These are phyloP conservation scores for Podospora australis DNA, from an alignment of 495 filamentous ascomycete species.

Conservation along the genomic window DNA sequence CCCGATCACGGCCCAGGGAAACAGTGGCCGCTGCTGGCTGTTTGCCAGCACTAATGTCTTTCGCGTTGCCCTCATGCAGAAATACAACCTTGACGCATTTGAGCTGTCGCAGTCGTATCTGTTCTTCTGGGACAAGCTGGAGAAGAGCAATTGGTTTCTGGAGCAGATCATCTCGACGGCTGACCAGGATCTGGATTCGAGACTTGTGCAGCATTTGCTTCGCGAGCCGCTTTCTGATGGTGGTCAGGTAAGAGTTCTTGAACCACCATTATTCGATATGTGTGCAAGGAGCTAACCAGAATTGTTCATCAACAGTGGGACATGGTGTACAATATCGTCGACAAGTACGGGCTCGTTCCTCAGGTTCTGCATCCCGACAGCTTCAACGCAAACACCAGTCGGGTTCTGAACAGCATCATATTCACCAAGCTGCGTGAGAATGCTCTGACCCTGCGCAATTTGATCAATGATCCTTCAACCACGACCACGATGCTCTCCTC, in stretches of 20 bases:
- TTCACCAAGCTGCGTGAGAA: conserved; percentile 85
- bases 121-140: conserved; percentile 94
- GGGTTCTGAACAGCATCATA: conserved; percentile 64
- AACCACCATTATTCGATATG: no score
- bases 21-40: conserved; percentile 79
- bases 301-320: no score
- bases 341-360: conserved; percentile 80
- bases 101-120: conserved; percentile 82
- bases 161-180: conserved; percentile 72
- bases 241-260: no score
- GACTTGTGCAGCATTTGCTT: conserved; percentile 62
- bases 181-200: conserved; percentile 57
- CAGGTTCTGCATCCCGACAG: conserved; percentile 73
- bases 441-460: conserved; percentile 55
- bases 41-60: conserved; percentile 86
- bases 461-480: no score
- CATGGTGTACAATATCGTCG: conserved; percentile 80
- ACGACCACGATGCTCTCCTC: no score
- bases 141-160: conserved; percentile 85
- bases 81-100: conserved; percentile 68
- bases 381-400: conserved; percentile 65
- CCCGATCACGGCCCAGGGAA: conserved; percentile 78
- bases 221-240: conserved; percentile 67
- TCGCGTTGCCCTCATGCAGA: conserved; percentile 74
- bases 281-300: no score